Evolutionary conservation across 805 yeast genomes (phyloP).

Genomic region (Saturnispora dispora): DNA sequence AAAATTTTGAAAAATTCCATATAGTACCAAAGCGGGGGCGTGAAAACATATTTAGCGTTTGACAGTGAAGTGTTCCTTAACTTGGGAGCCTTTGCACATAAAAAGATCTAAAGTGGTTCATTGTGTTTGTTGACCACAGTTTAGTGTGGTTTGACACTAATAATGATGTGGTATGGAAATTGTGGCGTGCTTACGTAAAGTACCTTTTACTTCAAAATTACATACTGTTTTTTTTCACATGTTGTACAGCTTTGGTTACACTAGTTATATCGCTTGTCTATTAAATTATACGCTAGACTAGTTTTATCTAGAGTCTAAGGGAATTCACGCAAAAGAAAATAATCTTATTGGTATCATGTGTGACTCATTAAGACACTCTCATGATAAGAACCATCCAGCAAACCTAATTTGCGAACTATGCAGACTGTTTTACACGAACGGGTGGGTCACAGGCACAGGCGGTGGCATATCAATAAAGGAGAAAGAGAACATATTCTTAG

Average conservation of each 20-base stretch:
- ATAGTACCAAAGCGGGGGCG: neutral
- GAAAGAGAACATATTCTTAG: constrained; percentile 53
- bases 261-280: neutral
- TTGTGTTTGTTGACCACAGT: neutral
- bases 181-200: neutral
- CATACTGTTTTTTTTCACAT: neutral
- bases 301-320: neutral
- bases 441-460: constrained; percentile 95
- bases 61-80: neutral
- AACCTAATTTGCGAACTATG: constrained; percentile 78
- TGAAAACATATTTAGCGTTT: neutral
- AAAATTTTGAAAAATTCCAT: neutral
- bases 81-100: neutral
- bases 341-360: neutral
- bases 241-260: neutral
- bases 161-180: too few relatives aligned
- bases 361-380: constrained; percentile 11
- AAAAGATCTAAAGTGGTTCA: neutral
- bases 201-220: too few relatives aligned
- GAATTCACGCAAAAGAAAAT: neutral
- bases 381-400: constrained; percentile 54
- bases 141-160: neutral
- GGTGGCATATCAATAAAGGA: constrained; percentile 82
- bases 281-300: neutral
- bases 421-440: constrained; percentile 61